Base-by-base conservation (phyloP, 768 basidiomycete genomes). In the Mycena belliarum region DNA sequence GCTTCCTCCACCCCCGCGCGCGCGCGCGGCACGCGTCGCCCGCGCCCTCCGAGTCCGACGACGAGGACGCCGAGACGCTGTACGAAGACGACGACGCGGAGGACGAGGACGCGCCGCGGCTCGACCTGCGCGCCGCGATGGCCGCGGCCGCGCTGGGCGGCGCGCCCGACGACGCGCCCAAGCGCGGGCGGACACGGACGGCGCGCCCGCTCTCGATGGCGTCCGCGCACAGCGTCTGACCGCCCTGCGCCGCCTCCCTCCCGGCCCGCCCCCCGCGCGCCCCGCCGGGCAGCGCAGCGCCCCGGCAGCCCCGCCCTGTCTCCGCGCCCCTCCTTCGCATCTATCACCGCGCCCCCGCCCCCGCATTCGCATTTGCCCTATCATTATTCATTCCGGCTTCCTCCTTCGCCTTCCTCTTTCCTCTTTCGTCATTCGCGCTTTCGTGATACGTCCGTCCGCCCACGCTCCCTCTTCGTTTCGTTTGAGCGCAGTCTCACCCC, bases 1-100 rank as follows among this genome's bases (percentile, higher is more conserved):
- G 78, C 25, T 88, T 88, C 87, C 67, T 83, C 42, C 74, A 81
- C n/a, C 49, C 72, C 78, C 1, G 69, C 68, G 41, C 72, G 69
- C 26, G 67, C 67, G 41, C 64, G 57, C 60, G 62, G 40, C 55
- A 60, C 4, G 62, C n/a, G n/a, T n/a, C n/a, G n/a, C n/a, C n/a
- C n/a, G n/a, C n/a, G n/a, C n/a, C 64, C 28, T 71, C 65, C 51
- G 58, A 75, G 48, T 44, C 55, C n/a, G 72, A 72, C 52, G 69
- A 73, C 40, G 72, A 75, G 52, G 57, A 18, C 45, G 56, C 37
- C 58, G 42, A 53, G 52, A 49, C 60, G n/a, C 57, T 58, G 25
- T n/a, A n/a, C n/a, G n/a, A n/a, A n/a, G n/a, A 72, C 52, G 69
- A 73, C 40, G 52, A 14, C 1, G 43, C n/a, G 35, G 72, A 75